Base-by-base conservation (phyloP, 306 rosid genomes). In the Inga oerstediana region DNA sequence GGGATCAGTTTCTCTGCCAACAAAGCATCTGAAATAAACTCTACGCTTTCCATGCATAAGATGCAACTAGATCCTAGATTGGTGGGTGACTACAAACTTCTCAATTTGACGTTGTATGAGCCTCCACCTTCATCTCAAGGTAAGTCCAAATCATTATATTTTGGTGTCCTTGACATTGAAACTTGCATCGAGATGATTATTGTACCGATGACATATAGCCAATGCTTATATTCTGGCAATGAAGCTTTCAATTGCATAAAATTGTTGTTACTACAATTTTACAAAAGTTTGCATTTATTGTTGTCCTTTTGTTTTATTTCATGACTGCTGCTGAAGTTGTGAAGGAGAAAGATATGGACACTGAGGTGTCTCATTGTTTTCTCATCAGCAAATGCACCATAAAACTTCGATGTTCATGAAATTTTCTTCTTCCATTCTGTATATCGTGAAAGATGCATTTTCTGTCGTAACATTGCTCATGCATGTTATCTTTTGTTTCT, bases 111-210 rank as follows among this genome's bases (percentile, higher is more conserved):
- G 44, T 96, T 97, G 97, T 94, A 90, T 82, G 74, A 85, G 89
- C 90, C 97, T 80, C 97, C 95, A 10, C 90, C 92, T 52, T 91
- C 89, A 79, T 88, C 99, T 81, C 91, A 67, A 84, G 99, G 99
- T 92, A 87, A 72, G 54, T 89, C 80, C 67, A 17, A 27, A 61
- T 37, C 44, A 32, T 20, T 49, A 32, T 41, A 48, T n/a, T 72
- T 72, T 77, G 68, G 52, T 49, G 74, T 77, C 24, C 44, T 35
- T 79, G 45, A 30, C 56, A 74, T 37, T 70, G 46, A 75, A 34
- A 34, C 34, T 51, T 37, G 16, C 59, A 30, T 32, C 41, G 24
- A 79, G 74, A 76, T 86, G 20, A 34, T 78, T 75, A 43, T 73
- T 59, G 71, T 43, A 52, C 32, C 37, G 35, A 24, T 79, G 73